These are phyloP conservation scores for Pelargonium fulgidum DNA, from an alignment of 441 rosid genomes.

Conservation along the genomic window DNA sequence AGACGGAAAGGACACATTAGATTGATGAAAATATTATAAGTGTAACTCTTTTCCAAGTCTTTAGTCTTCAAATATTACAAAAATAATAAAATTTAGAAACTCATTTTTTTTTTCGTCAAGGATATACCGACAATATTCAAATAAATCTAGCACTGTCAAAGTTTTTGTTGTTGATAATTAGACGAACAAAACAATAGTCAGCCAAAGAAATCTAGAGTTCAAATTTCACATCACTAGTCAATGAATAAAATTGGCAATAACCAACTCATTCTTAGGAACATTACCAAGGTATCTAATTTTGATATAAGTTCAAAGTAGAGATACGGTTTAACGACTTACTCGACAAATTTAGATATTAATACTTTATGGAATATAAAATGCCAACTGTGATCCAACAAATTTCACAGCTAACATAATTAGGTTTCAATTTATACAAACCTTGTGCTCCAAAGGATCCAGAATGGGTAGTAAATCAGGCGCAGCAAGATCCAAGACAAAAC, in stretches of 20 bases:
- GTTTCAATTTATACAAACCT: conserved; percentile 34
- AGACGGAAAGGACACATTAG: background rate
- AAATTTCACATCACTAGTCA: too few species aligned
- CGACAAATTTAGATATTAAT: background rate
- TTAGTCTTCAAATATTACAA: conserved; percentile 3
- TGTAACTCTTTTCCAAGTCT: background rate
- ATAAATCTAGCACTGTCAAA: background rate
- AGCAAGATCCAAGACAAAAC: conserved; percentile 41
- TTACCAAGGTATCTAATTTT: background rate
- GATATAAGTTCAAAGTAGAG: conserved; percentile 1
- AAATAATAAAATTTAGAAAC: background rate
- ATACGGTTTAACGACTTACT: background rate
- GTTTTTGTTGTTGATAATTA: background rate
- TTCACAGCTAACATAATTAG: conserved; percentile 8
- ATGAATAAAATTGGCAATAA: too few species aligned
- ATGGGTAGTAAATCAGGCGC: conserved; percentile 46
- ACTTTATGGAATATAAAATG: background rate
- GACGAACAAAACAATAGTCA: background rate
- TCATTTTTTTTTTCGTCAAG: background rate
- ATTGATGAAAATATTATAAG: background rate
- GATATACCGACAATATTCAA: background rate
- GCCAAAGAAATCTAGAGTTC: too few species aligned
- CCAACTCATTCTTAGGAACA: conserved; percentile 3
- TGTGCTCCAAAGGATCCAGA: conserved; percentile 56
- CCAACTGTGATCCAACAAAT: background rate